Conservation (phyloP, 179 eudicot genomes). For the Patellifolia procumbens region DNA sequence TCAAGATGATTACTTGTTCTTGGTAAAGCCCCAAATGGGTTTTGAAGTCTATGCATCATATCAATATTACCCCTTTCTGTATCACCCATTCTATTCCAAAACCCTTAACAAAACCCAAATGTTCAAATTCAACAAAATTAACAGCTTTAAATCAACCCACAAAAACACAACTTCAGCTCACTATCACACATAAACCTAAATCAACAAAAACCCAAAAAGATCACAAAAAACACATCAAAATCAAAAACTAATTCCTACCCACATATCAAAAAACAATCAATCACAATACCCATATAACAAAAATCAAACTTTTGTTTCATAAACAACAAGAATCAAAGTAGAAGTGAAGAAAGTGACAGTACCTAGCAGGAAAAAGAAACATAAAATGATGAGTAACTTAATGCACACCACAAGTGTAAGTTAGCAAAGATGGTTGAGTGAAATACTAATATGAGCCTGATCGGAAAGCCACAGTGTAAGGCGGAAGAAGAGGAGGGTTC, state of each 20-base stretch:
- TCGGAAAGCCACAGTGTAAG: constrained; percentile 16
- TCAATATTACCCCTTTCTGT: constrained; percentile 60
- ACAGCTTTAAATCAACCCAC: constrained; percentile 25
- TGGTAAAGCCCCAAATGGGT: constrained; percentile 60
- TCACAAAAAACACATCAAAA: constrained; percentile 18
- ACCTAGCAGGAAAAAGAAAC: constrained; percentile 34
- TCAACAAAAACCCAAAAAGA: neutral
- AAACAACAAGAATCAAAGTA: neutral
- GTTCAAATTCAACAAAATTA: constrained; percentile 17
- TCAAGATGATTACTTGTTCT: constrained; percentile 59
- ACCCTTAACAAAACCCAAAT: constrained; percentile 16
- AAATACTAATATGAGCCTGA: constrained; percentile 11
- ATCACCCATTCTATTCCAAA: constrained; percentile 60
- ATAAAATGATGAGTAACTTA: constrained; percentile 13
- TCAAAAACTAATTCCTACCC: constrained; percentile 5
- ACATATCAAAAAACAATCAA: constrained; percentile 21
- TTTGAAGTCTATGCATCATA: constrained; percentile 67
- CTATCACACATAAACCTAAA: constrained; percentile 24
- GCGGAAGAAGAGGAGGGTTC: constrained; percentile 16
- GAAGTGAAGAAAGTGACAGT: neutral
- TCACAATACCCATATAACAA: constrained; percentile 17
- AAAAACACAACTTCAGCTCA: constrained; percentile 33
- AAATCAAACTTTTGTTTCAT: constrained; percentile 30
- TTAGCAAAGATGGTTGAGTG: constrained; percentile 1
- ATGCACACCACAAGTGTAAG: constrained; percentile 18